Conservation (phyloP, 164 flowering plant species). For the Umbilicus rupestris region DNA sequence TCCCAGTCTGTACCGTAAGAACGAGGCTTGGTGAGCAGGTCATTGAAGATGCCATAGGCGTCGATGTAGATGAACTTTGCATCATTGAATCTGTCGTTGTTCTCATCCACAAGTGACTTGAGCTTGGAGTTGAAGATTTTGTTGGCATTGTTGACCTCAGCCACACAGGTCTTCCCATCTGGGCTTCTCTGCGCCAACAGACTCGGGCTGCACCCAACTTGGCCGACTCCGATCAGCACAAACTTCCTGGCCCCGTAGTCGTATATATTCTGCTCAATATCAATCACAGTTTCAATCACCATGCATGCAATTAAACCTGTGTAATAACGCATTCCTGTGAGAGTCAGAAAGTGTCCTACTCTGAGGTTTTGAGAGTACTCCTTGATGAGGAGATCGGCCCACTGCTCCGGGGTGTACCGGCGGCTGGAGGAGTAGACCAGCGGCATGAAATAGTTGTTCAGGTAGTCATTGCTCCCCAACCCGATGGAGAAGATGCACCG, state of each 20-base stretch:
- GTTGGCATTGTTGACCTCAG: slow-evolving; percentile 17
- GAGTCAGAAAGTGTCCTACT: slow-evolving; percentile 9
- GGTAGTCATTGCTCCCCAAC: slow-evolving; percentile 32
- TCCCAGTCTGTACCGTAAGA: background rate
- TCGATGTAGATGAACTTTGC: slow-evolving; percentile 26
- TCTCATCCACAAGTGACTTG: slow-evolving; percentile 16
- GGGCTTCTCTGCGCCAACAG: slow-evolving; percentile 12
- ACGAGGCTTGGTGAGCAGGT: background rate
- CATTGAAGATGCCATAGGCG: background rate
- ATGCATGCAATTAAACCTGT: background rate
- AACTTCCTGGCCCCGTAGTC: slow-evolving; percentile 35
- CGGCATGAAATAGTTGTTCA: slow-evolving; percentile 30
- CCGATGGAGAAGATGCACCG: slow-evolving; percentile 22
- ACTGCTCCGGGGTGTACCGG: slow-evolving; percentile 15
- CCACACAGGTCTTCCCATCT: slow-evolving; percentile 19
- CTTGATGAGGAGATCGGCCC: slow-evolving; percentile 16
- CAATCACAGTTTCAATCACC: background rate
- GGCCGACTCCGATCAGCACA: slow-evolving; percentile 25
- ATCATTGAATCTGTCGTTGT: slow-evolving; percentile 17
- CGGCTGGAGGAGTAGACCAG: slow-evolving; percentile 14
- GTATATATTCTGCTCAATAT: slow-evolving; percentile 21
- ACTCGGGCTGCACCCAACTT: slow-evolving; percentile 34
- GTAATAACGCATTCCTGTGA: too few relatives aligned
- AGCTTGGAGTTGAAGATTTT: slow-evolving; percentile 28
- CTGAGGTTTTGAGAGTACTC: slow-evolving; percentile 16